phyloP scores from a whole-genome alignment of 169 alveolate genomes.

The Sarcocystis neurona region DNA sequence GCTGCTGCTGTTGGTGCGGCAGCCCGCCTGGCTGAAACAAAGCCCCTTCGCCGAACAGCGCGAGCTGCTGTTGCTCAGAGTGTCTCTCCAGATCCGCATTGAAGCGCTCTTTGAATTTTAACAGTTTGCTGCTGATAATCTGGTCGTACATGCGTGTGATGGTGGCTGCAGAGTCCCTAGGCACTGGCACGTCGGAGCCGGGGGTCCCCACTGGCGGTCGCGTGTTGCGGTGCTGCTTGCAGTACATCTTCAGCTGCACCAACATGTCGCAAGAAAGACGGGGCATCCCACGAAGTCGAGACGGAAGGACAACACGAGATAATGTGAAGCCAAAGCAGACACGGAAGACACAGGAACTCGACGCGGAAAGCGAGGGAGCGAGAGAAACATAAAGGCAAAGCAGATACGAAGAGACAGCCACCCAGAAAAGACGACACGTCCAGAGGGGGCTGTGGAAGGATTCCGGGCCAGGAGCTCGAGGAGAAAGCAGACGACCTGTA shows the following conservation, averaged over 20 bases:
- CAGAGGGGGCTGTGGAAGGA: no score
- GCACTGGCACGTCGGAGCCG: conserved; percentile 3
- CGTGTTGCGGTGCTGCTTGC: conserved; percentile 2
- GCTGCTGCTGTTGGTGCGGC: not conserved
- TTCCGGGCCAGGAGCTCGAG: no score
- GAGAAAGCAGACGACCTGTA: no score
- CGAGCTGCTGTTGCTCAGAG: no score
- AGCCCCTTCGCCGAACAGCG: no score
- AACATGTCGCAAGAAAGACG: no score
- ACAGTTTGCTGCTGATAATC: conserved; percentile 30
- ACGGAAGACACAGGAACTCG: not conserved
- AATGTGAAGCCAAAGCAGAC: not conserved
- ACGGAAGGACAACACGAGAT: no score
- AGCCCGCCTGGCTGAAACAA: conserved; percentile 28
- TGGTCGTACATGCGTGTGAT: conserved; percentile 34
- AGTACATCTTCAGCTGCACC: conserved; percentile 30
- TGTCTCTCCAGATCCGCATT: conserved; percentile 29
- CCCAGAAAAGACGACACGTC: no score
- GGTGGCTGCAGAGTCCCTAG: conserved; percentile 18
- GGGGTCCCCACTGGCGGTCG: not conserved
- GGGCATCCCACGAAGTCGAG: not conserved
- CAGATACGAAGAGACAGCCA: no score
- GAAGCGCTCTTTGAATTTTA: conserved; percentile 14
- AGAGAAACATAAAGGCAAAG: no score
- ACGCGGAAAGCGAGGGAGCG: not conserved